Evolutionary conservation across 441 rosid species (phyloP), one percentile per base, ranked within the genome.

Genomic region (Cnidoscolus chayamansa): DNA sequence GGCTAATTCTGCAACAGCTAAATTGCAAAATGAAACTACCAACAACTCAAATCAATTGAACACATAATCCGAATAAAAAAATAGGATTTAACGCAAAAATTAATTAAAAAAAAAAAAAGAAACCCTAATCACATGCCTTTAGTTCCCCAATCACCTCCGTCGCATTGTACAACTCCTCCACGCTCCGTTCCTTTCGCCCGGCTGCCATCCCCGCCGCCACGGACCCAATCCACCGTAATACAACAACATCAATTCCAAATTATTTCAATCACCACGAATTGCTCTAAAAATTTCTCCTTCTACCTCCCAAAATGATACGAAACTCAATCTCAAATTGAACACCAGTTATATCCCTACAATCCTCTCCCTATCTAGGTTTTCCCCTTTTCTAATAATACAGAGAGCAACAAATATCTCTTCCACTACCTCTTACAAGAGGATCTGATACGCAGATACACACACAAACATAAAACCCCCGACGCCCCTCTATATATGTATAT

Each of bases 121-220:
- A 72, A 69, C 76, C 77, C 68, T 56, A 77, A 67, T 74, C 76
- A 78, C 89, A 75, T 87, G 84, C 86, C 89, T 85, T 79, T 40
- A 84, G 81, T 68, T 61, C 76, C 63, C 17, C 63, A 81, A 85
- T 77, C 79, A 85, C 59, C 55, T 71, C 77, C 76, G 83, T 48
- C 74, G 77, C 83, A 79, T 82, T 76, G 74, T 68, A 82, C 17
- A 81, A 75, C 79, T 81, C 82, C 31, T 68, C 75, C 73, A 85
- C 76, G 72, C 70, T 73, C 77, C 76, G 72, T 63, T 67, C 77
- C 78, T 74, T 75, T 69, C 57, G 59, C 77, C 69, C 66, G 68
- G 76, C 72, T 72, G 68, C 74, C 73, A 77, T 78, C 69, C 71
- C 71, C 70, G 70, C 72, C 81, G 40, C 68, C 73, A 72, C 81